Percentiles rank a stretch among this genome's conserved stretches.
These are phyloP conservation scores for Picea mariana DNA, from an alignment of 83 land plant genomes.

Conservation along the genomic window DNA sequence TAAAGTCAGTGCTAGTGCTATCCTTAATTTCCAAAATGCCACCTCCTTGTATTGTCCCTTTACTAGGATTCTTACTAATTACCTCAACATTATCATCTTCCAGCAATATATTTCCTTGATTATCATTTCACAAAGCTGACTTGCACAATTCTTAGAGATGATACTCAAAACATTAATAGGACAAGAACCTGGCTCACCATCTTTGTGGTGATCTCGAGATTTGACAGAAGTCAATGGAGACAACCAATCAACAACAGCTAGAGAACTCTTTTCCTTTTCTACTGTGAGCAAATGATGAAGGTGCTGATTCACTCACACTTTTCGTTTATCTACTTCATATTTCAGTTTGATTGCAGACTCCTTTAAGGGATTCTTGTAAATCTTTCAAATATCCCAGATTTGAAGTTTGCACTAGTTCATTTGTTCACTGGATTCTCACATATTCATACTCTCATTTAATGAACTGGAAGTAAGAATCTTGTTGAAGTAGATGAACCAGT, in stretches of 20 bases:
- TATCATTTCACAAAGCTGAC: background rate
- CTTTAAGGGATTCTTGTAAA: too few species aligned
- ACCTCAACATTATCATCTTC: background rate
- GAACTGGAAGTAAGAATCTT: too few species aligned
- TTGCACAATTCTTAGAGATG: background rate
- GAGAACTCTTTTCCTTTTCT: background rate
- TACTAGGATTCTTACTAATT: background rate
- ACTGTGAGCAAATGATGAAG: constrained; percentile 1
- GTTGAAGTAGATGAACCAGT: too few species aligned
- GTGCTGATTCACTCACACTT: background rate
- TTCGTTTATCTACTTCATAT: too few species aligned
- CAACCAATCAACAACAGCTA: background rate
- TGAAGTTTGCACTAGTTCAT: too few species aligned
- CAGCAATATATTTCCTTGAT: background rate
- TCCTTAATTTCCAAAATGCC: background rate
- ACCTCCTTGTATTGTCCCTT: background rate
- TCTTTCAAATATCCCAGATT: too few species aligned
- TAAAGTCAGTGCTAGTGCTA: background rate
- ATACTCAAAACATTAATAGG: background rate
- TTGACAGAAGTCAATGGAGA: constrained; percentile 3
- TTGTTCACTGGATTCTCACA: too few species aligned
- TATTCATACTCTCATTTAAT: too few species aligned
- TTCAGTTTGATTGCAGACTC: too few species aligned
- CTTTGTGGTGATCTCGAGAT: background rate
- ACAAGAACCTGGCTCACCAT: background rate